phyloP scores from a whole-genome alignment of 192 early-diverging fungal species.

The Gamsiella multidivaricata region DNA sequence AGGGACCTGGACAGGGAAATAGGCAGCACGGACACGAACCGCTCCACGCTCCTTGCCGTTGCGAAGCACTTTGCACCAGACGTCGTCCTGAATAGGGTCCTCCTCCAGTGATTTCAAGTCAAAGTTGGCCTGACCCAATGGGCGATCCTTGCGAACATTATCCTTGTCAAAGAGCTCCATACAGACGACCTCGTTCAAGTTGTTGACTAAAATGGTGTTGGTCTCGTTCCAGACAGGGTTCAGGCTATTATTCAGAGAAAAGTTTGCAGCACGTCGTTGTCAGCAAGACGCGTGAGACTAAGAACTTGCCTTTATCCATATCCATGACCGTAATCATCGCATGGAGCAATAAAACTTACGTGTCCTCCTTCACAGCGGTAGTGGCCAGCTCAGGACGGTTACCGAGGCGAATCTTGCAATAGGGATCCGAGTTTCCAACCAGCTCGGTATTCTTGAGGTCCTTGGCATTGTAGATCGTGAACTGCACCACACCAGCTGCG shows the following conservation, averaged over 20 bases:
- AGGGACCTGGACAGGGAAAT: conserved; percentile 32
- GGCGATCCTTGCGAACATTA: conserved; percentile 75
- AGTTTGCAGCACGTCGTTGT: too few species aligned
- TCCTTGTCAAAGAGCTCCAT: conserved; percentile 89
- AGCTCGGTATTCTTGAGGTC: conserved; percentile 88
- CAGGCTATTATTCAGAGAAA: conserved; percentile 7
- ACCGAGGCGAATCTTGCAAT: conserved; percentile 77
- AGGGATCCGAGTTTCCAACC: conserved; percentile 92
- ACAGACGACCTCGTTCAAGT: conserved; percentile 75
- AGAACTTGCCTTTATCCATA: neutral
- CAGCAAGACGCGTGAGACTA: too few species aligned
- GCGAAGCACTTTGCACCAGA: conserved; percentile 53
- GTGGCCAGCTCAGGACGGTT: conserved; percentile 70
- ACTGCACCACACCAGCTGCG: conserved; percentile 87
- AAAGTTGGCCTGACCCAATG: conserved; percentile 70
- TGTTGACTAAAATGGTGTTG: conserved; percentile 78
- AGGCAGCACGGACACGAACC: conserved; percentile 41
- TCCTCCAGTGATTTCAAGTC: conserved; percentile 60
- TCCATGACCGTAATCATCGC: neutral
- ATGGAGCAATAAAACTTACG: conserved; percentile 29
- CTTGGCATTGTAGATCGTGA: conserved; percentile 83
- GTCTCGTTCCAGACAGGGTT: conserved; percentile 92
- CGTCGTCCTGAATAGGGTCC: conserved; percentile 56
- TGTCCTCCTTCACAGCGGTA: conserved; percentile 78
- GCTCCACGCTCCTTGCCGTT: conserved; percentile 48